phyloP scores from a whole-genome alignment of 1,139 yeast genomes.

The Sugiyamaella sp. region DNA sequence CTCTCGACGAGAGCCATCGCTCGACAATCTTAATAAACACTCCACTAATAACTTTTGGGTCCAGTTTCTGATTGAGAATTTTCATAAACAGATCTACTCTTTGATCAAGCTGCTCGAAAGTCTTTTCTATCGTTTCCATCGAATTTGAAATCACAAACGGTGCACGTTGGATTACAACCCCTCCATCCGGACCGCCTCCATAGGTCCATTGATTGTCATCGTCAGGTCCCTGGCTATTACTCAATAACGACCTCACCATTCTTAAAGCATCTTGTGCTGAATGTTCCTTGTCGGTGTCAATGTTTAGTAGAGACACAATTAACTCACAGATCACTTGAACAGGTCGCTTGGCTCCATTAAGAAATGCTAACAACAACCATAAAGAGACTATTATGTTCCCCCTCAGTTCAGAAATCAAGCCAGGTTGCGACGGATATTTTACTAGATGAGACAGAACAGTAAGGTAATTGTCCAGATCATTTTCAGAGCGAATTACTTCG shows the following conservation, averaged over 20 bases:
- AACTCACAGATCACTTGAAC: slow-evolving; percentile 41
- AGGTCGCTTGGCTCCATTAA: slow-evolving; percentile 45
- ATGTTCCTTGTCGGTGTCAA: neutral
- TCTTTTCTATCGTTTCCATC: slow-evolving; percentile 25
- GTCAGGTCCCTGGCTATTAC: slow-evolving; percentile 41
- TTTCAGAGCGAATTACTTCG: slow-evolving; percentile 40
- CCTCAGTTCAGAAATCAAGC: slow-evolving; percentile 18
- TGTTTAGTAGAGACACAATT: slow-evolving; percentile 22
- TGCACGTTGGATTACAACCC: slow-evolving; percentile 52
- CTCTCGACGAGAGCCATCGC: slow-evolving; percentile 57
- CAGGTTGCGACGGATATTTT: slow-evolving; percentile 48
- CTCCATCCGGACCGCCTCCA: slow-evolving; percentile 54
- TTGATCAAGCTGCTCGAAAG: slow-evolving; percentile 54
- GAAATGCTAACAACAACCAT: slow-evolving; percentile 66
- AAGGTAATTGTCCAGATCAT: slow-evolving; percentile 60
- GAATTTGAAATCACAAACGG: slow-evolving; percentile 11
- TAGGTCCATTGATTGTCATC: slow-evolving; percentile 51
- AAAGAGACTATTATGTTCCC: slow-evolving; percentile 34
- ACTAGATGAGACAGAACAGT: slow-evolving; percentile 67
- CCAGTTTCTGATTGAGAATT: slow-evolving; percentile 52
- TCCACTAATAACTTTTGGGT: slow-evolving; percentile 50
- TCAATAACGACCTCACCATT: slow-evolving; percentile 53
- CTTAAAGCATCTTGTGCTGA: slow-evolving; percentile 24
- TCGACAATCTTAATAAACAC: slow-evolving; percentile 58
- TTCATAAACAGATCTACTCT: slow-evolving; percentile 52